Evolutionary conservation across 75 land plant species (phyloP), one percentile per base, ranked within the genome.

Genomic region (Gnetum montanum): DNA sequence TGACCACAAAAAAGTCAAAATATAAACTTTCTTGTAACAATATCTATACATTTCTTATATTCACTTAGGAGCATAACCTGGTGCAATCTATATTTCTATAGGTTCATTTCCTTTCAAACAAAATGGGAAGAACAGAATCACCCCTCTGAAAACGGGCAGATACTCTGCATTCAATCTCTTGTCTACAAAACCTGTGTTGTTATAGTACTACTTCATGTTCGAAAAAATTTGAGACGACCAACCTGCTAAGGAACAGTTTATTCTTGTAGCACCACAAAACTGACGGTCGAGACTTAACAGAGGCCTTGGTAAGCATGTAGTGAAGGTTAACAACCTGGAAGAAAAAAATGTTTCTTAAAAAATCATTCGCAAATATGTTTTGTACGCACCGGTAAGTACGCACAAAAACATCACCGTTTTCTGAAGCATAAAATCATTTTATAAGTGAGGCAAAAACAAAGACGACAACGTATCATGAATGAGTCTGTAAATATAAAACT

Each of bases 261-360:
- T 94, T 80, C 69, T 78, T 94, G 81, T 94, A 90, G 63, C 98
- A 94, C 98, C 98, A 94, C n/a, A 94, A 54, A 11, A 86, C 85
- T 6, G 72, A 72, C 0, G 87, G 91, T 6, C 77, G 68, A 4
- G 96, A 65, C 44, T 90, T 94, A 16, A 69, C 74, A 22, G 65
- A 46, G 40, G 92, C 68, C 59, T 86, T 85, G 23, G 76, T 74
- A 0, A 85, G 69, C 77, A 94, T 90, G 51, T 80, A 69, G 43
- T 94, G 81, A 46, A 94, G 70, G 64, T 90, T 86, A 41, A 90
- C 98, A 54, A 94, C 85, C 98, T 94, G 81, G 37, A 54, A 60
- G n/a, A n/a, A n/a, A n/a, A n/a, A n/a, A n/a, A n/a, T n/a, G n/a
- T 8, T 18, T 16, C 18, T 8, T 8, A 48, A 48, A 8, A 48